Evolutionary conservation across 1,139 yeast species (phyloP).

Genomic region (Sugiyamaella castrensis): DNA sequence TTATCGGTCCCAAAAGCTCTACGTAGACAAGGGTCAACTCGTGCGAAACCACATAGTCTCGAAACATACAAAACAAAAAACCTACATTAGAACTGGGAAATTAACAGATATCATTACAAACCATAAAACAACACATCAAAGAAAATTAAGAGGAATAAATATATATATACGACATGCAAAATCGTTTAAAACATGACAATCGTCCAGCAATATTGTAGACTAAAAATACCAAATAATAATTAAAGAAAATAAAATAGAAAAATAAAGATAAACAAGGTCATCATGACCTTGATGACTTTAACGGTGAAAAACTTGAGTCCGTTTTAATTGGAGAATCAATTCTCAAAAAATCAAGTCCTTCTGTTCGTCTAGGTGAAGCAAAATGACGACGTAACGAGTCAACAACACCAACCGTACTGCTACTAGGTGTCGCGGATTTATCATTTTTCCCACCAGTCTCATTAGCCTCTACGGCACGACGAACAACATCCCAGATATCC

Average conservation of each 20-base stretch:
- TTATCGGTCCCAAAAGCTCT: no score
- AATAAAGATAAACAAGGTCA: neutral
- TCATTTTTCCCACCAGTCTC: constrained; percentile 6
- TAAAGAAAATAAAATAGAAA: neutral
- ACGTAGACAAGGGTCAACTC: no score
- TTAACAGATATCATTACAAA: no score
- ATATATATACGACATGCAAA: no score
- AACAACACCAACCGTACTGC: neutral
- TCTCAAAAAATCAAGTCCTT: constrained; percentile 15
- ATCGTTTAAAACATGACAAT: neutral
- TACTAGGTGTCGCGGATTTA: neutral
- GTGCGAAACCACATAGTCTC: no score
- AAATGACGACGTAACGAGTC: neutral
- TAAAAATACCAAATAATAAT: constrained; percentile 6
- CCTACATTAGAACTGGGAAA: no score
- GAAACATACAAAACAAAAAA: no score
- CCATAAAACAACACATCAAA: no score
- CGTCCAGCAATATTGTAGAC: constrained; percentile 1
- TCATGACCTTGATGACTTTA: constrained; percentile 1
- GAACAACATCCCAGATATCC: constrained; percentile 54
- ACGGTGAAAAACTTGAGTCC: constrained; percentile 15
- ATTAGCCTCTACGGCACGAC: constrained; percentile 46
- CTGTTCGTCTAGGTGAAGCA: constrained; percentile 5
- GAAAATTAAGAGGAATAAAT: no score
- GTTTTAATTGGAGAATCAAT: constrained; percentile 35